A percentile compares a stretch with the other conserved stretches of the same genome.
Evolutionary conservation across 352 stramenopile species (phyloP).

Genomic region (Pythium angustatum): DNA sequence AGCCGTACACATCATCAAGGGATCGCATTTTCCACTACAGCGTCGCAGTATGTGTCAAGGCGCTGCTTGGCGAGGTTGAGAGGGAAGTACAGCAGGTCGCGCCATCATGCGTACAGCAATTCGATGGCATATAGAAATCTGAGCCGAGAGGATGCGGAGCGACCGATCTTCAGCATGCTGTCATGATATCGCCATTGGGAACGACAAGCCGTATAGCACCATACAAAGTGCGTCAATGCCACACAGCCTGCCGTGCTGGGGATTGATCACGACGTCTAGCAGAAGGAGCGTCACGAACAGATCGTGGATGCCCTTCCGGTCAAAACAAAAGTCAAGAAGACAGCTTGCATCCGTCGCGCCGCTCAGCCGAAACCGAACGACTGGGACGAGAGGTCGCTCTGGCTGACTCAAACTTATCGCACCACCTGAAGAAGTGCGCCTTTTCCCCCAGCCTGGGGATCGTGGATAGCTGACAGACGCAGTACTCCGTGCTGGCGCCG

Average conservation of each 20-base stretch:
- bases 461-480: too few relatives aligned
- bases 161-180: constrained; percentile 18
- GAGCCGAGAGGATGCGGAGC: constrained; percentile 6
- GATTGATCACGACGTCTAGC: constrained; percentile 6
- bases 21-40: not conserved
- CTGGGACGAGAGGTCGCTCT: not conserved
- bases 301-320: not conserved
- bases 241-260: not conserved
- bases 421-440: too few relatives aligned
- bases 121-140: constrained; percentile 17
- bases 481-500: too few relatives aligned
- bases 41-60: constrained; percentile 4
- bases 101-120: constrained; percentile 14
- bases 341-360: constrained; percentile 1
- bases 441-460: too few relatives aligned
- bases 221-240: constrained; percentile 19
- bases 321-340: not conserved
- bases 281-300: not conserved
- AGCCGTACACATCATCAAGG: constrained; percentile 16
- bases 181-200: constrained; percentile 10
- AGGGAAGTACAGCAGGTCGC: constrained; percentile 13
- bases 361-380: not conserved
- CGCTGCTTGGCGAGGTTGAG: not conserved
- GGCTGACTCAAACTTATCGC: too few relatives aligned
- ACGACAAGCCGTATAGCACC: constrained; percentile 11